Conservation (phyloP, 805 yeast genomes). For the Hanseniaspora clermontiae region DNA sequence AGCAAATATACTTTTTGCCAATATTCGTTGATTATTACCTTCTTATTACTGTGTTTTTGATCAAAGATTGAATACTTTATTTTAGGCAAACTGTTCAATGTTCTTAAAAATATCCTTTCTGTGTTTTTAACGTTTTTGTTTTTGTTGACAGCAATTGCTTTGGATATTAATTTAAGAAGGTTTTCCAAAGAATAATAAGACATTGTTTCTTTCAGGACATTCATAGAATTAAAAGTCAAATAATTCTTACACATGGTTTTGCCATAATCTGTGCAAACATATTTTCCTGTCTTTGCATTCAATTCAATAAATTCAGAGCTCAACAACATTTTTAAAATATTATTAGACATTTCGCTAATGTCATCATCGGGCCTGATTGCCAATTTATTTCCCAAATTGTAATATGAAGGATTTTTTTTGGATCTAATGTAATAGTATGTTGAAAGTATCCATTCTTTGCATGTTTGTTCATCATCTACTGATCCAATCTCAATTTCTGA, state of each 20-base stretch:
- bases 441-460: constrained; percentile 35
- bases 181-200: constrained; percentile 17
- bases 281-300: constrained; percentile 13
- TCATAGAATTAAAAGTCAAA: constrained; percentile 35
- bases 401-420: constrained; percentile 31
- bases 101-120: constrained; percentile 36
- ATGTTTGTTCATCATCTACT: constrained; percentile 28
- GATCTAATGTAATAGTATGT: constrained; percentile 41
- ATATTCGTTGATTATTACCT: constrained; percentile 20
- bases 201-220: constrained; percentile 22
- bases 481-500: constrained; percentile 36
- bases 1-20: constrained; percentile 33
- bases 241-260: constrained; percentile 39
- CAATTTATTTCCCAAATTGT: constrained; percentile 25
- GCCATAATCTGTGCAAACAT: constrained; percentile 33
- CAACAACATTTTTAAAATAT: constrained; percentile 26
- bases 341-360: constrained; percentile 27
- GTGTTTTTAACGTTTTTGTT: constrained; percentile 30
- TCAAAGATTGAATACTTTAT: constrained; percentile 30
- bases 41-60: constrained; percentile 20
- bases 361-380: constrained; percentile 21
- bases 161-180: constrained; percentile 25
- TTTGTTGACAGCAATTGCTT: constrained; percentile 32
- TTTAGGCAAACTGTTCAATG: constrained; percentile 32
- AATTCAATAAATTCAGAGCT: constrained; percentile 25